Base-by-base conservation (phyloP, 768 basidiomycete genomes). In the Lactarius akahatsu region DNA sequence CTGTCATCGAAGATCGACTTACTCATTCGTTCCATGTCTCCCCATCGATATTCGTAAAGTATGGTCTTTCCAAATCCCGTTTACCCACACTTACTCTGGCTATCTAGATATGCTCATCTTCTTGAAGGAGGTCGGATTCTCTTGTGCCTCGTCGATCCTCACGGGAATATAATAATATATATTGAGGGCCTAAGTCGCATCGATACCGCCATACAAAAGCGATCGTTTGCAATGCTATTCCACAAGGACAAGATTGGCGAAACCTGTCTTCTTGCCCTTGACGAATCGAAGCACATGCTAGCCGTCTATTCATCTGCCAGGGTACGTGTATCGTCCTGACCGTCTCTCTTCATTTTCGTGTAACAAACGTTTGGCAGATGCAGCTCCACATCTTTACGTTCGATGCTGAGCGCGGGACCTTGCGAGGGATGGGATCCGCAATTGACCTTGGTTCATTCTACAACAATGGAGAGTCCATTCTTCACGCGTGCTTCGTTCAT, bases 241-340 rank as follows among this genome's bases (percentile, higher is more conserved):
- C 76, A 79, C 61, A 77, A 76, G 10, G 80, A 82, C 60, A 85
- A 81, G 70, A 78, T 85, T 11, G 85, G 83, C 0, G 73, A 77
- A 3, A 76, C 81, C 4, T 77, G 79, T 59, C 30, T 82, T 8
- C 57, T 86, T 9, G 78, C 86, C 0, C 84, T 80, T 63, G 85
- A 88, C 57, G 85, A 87, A 69, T 73, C 76, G 20, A 83, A 80
- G 66, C 79, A 81, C 1, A 80, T 82, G 75, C 69, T 87, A 20
- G 80, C 81, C 0, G 65, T 86, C 0, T 81, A 83, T 59, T 76
- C 80, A 10, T 73, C 77, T 0, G 75, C 76, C 11, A 84, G 80
- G 74, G 84, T 80, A 30, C 2, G 69, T 61, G 18, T 7, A 56
- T 59, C 47, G 15, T 40, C 45, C 8, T 30, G 1, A 15, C 23